A percentile compares a stretch with the other conserved stretches of the same genome.
phyloP scores from a whole-genome alignment of 345 rosid species.

The Draba incana region DNA sequence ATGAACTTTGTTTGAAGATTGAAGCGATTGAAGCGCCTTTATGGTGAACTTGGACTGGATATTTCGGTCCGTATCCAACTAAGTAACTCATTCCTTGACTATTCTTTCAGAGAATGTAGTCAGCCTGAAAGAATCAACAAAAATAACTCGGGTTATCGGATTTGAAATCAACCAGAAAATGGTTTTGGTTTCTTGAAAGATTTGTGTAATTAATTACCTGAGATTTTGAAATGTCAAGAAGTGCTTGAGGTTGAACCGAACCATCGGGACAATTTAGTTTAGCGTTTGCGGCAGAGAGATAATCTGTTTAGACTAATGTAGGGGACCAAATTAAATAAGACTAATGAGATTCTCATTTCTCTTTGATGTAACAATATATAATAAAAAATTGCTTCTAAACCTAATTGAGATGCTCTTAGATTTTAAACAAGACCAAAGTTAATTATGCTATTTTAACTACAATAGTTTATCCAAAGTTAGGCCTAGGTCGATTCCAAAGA shows the following conservation, averaged over 20 bases:
- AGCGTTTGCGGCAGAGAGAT: conserved; percentile 63
- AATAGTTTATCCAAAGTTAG: too few relatives aligned
- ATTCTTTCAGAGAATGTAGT: conserved; percentile 73
- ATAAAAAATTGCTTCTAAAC: too few relatives aligned
- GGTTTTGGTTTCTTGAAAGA: conserved; percentile 19
- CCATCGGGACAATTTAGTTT: conserved; percentile 67
- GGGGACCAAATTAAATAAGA: too few relatives aligned
- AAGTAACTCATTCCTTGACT: conserved; percentile 72
- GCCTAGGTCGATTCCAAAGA: too few relatives aligned
- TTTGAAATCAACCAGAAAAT: neutral
- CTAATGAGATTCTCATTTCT: too few relatives aligned
- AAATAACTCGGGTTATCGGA: neutral
- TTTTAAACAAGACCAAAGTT: too few relatives aligned
- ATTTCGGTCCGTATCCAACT: conserved; percentile 70
- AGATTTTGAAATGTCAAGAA: conserved; percentile 66
- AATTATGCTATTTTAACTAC: too few relatives aligned
- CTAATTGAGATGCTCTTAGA: too few relatives aligned
- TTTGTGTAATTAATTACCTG: conserved; percentile 55
- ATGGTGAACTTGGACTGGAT: conserved; percentile 69
- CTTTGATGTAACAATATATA: too few relatives aligned
- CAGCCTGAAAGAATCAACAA: conserved; percentile 52
- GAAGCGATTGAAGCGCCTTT: conserved; percentile 75
- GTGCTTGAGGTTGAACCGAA: conserved; percentile 55
- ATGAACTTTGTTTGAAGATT: conserved; percentile 38
- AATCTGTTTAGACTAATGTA: conserved; percentile 62